Conservation (phyloP, 2,329 filamentous ascomycete genomes). For the Aspergillus pseudonomiae region DNA sequence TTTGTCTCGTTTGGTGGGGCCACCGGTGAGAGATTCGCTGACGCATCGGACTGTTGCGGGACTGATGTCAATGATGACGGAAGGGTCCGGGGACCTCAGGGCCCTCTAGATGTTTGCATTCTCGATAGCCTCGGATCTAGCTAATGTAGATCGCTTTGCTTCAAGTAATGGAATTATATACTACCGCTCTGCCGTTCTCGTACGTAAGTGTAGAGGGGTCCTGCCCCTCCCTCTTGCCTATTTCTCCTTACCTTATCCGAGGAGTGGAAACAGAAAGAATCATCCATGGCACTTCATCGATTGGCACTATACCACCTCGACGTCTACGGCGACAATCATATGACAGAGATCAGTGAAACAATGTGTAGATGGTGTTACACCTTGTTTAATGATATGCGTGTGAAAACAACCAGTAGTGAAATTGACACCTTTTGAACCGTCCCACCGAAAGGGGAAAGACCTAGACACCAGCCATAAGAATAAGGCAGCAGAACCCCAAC, state of each 20-base stretch:
- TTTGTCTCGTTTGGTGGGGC: conserved; percentile 30
- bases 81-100: conserved; percentile 31
- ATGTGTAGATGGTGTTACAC: background rate
- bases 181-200: conserved; percentile 18
- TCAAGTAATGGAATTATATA: conserved; percentile 20
- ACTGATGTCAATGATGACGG: conserved; percentile 44
- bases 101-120: conserved; percentile 20
- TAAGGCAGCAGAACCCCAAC: conserved; percentile 11
- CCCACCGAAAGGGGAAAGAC: conserved; percentile 12
- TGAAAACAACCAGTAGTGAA: background rate
- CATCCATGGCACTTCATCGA: background rate
- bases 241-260: background rate
- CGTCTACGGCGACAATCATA: background rate
- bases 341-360: background rate
- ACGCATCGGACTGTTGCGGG: conserved; percentile 44
- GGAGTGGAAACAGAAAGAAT: background rate
- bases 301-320: background rate
- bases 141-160: conserved; percentile 7
- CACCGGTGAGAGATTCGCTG: conserved; percentile 29
- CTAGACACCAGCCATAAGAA: conserved; percentile 19
- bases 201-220: background rate
- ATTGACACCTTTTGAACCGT: conserved; percentile 10
- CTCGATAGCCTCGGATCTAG: conserved; percentile 29
- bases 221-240: background rate
- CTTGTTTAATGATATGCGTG: background rate